These are phyloP conservation scores for Ceratocystis albifundus DNA, from an alignment of 2,329 filamentous ascomycete genomes.

Conservation along the genomic window DNA sequence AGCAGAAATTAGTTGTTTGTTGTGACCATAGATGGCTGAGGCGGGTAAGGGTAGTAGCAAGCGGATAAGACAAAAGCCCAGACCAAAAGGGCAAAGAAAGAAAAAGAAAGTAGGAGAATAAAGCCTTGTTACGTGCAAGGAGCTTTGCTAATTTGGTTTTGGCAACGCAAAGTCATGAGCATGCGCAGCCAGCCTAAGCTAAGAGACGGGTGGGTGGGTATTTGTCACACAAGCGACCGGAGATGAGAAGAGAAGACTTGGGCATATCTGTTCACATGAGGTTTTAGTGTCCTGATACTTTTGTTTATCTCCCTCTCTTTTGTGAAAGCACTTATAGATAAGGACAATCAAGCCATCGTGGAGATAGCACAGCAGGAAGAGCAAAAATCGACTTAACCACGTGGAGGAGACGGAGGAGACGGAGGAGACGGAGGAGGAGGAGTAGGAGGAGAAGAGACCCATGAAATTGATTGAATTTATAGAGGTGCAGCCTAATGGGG, in stretches of 20 bases:
- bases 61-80: neutral
- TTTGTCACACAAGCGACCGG: neutral
- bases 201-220: neutral
- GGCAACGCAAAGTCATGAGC: neutral
- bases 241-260: neutral
- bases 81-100: neutral
- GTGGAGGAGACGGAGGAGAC: too few relatives aligned
- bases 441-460: neutral
- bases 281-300: neutral
- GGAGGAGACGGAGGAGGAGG: too few relatives aligned
- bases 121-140: neutral
- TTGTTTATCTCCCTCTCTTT: neutral
- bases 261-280: neutral
- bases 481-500: neutral
- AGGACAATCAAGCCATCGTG: neutral
- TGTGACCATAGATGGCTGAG: too few relatives aligned
- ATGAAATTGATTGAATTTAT: neutral
- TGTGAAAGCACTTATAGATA: neutral
- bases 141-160: conserved; percentile 3
- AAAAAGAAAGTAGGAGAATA: neutral
- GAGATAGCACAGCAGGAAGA: neutral
- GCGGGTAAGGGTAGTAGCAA: too few relatives aligned
- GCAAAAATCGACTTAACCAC: conserved; percentile 1
- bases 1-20: too few relatives aligned
- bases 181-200: neutral